Percentiles rank a stretch among this genome's conserved stretches.
Evolutionary conservation across 202 grass and related monocot species (phyloP).

Genomic region (Bolboschoenoplectus hybrid): DNA sequence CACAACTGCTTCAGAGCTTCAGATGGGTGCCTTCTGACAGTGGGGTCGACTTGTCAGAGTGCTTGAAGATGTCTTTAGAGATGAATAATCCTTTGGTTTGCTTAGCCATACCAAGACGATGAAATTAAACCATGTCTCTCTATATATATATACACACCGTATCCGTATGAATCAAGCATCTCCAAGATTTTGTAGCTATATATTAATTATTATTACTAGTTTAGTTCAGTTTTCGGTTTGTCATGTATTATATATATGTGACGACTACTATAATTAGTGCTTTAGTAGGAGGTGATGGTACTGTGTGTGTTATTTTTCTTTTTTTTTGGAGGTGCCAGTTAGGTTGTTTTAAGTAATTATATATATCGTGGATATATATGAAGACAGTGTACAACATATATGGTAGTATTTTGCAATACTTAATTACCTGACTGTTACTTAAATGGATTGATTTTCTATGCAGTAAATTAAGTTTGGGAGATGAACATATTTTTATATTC

Average conservation of each 20-base stretch:
- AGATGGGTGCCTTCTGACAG: constrained; percentile 56
- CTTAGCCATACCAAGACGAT: constrained; percentile 20
- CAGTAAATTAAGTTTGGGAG: neutral
- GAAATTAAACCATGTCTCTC: neutral
- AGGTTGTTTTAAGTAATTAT: neutral
- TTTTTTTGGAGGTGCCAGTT: neutral
- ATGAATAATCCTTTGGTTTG: constrained; percentile 51
- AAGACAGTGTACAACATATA: constrained; percentile 15
- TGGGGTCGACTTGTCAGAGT: constrained; percentile 73
- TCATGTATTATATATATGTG: neutral
- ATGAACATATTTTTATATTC: neutral
- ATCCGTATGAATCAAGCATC: neutral
- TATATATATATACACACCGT: neutral
- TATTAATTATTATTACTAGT: neutral
- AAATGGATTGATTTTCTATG: neutral
- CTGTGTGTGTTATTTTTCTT: neutral
- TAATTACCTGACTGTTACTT: neutral
- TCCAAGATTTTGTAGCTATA: constrained; percentile 23
- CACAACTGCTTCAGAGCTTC: constrained; percentile 75
- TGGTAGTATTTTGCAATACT: neutral
- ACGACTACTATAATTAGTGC: neutral
- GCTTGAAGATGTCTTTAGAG: constrained; percentile 78
- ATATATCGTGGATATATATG: neutral
- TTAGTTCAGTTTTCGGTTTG: neutral
- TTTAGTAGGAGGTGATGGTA: neutral